These are phyloP conservation scores for Batkoa obscura DNA, from an alignment of 371 early-diverging fungal species.

Conservation along the genomic window DNA sequence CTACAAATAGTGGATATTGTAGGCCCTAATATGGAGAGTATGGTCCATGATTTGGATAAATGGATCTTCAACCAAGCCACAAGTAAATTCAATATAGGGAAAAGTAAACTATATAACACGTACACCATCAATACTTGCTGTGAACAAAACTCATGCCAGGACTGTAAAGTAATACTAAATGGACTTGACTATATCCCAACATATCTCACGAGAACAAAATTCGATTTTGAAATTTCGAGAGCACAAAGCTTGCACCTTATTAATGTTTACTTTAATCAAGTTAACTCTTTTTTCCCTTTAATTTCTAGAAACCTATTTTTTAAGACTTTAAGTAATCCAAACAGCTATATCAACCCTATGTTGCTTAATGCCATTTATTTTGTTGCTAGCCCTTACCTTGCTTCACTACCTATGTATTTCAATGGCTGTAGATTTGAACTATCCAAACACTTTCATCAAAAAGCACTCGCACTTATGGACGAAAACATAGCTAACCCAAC, in stretches of 20 bases:
- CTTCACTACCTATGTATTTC: background rate
- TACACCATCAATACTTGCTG: background rate
- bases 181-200: background rate
- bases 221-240: background rate
- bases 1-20: background rate
- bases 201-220: background rate
- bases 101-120: background rate
- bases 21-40: background rate
- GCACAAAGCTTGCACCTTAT: background rate
- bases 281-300: background rate
- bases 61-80: background rate
- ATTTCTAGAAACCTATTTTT: background rate
- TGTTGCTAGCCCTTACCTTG: background rate
- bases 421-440: background rate
- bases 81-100: background rate
- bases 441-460: background rate
- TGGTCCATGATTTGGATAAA: background rate
- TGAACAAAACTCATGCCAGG: background rate
- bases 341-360: background rate
- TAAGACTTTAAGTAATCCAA: background rate
- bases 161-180: background rate
- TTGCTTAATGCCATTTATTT: conserved; percentile 1
- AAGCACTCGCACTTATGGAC: background rate
- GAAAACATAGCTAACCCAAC: background rate
- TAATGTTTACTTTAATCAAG: background rate